These are phyloP conservation scores for Datisca glomerata DNA, from an alignment of 306 rosid species.

Conservation along the genomic window DNA sequence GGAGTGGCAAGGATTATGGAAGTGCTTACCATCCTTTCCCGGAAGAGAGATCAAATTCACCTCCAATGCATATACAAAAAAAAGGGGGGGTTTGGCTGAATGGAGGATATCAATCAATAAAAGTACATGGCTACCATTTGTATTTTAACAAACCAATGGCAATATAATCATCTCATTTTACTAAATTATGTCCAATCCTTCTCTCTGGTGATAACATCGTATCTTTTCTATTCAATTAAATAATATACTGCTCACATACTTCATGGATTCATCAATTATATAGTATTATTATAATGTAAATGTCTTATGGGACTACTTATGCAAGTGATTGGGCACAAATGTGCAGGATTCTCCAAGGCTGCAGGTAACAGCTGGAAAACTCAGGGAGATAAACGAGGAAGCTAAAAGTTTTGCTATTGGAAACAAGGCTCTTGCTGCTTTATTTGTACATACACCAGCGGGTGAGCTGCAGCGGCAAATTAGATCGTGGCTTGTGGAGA, in stretches of 20 bases:
- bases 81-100: no score
- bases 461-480: constrained; percentile 98
- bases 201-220: no score
- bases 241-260: no score
- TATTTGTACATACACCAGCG: constrained; percentile 96
- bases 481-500: constrained; percentile 94
- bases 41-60: not conserved
- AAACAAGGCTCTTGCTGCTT: constrained; percentile 87
- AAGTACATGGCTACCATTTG: no score
- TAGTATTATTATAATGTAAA: not conserved
- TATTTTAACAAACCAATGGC: no score
- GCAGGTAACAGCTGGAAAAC: constrained; percentile 95
- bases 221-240: no score
- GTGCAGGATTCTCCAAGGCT: constrained; percentile 79
- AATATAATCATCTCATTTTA: no score
- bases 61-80: not conserved
- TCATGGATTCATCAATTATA: no score
- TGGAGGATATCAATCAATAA: no score
- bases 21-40: not conserved
- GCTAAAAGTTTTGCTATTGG: constrained; percentile 87
- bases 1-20: not conserved
- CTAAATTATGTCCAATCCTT: no score
- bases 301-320: no score
- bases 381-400: constrained; percentile 87
- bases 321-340: constrained; percentile 9